Conservation (phyloP, 305 asterid genomes). For the Coffea humblotiana region DNA sequence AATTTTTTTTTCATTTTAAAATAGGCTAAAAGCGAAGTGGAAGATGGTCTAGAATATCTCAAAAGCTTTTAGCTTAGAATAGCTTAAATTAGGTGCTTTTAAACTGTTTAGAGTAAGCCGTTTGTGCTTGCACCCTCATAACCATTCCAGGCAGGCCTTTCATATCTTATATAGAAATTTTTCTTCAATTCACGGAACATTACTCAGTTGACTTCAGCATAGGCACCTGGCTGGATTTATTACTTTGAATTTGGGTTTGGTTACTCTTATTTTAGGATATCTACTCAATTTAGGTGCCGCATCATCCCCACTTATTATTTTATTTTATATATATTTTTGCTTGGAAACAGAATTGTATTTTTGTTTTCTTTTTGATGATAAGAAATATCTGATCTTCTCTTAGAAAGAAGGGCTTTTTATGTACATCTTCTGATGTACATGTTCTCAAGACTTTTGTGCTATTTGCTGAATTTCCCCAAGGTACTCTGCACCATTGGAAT, state of each 20-base stretch:
- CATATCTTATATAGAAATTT: background rate
- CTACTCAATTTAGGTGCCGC: too few relatives aligned
- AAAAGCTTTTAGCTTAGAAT: too few relatives aligned
- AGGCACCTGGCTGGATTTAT: background rate
- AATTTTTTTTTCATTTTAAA: too few relatives aligned
- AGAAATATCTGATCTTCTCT: background rate
- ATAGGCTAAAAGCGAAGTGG: too few relatives aligned
- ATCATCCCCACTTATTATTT: too few relatives aligned
- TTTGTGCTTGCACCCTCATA: background rate
- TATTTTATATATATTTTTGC: background rate
- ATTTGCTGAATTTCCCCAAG: background rate
- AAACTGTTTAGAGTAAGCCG: background rate
- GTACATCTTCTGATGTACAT: background rate
- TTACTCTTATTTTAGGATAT: background rate
- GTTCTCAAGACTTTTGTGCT: background rate
- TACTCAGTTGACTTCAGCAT: background rate
- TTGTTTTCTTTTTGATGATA: background rate
- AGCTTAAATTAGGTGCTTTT: background rate
- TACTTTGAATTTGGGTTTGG: background rate
- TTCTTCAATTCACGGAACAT: background rate
- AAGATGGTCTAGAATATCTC: too few relatives aligned
- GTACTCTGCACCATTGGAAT: background rate
- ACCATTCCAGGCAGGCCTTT: background rate
- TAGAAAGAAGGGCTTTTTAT: background rate
- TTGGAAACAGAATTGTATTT: background rate